phyloP scores from a whole-genome alignment of 495 filamentous ascomycete genomes.

The Corynascus novoguineensis region DNA sequence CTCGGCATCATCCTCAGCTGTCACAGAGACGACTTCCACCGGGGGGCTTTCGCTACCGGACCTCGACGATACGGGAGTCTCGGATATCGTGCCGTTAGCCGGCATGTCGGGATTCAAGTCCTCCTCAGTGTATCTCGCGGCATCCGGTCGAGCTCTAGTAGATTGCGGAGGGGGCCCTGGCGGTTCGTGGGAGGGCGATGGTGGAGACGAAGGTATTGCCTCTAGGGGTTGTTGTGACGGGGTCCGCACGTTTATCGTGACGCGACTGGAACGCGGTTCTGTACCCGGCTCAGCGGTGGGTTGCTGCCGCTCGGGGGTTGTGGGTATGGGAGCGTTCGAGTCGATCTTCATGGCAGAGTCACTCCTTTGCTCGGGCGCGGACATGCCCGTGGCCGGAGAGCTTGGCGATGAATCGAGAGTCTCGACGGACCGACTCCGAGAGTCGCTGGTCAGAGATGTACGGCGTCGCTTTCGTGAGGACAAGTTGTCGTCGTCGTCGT shows the following conservation, averaged over 20 bases:
- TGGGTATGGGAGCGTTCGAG: constrained; percentile 34
- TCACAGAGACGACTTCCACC: constrained; percentile 29
- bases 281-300: constrained; percentile 25
- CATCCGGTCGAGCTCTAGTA: constrained; percentile 18
- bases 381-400: constrained; percentile 20
- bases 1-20: constrained; percentile 30
- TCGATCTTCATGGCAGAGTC: constrained; percentile 40
- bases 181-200: constrained; percentile 38
- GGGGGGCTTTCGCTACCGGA: constrained; percentile 39
- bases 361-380: constrained; percentile 21
- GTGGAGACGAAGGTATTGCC: constrained; percentile 40
- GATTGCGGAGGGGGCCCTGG: constrained; percentile 21
- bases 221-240: constrained; percentile 31
- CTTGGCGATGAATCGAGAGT: constrained; percentile 29
- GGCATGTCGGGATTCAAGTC: constrained; percentile 37
- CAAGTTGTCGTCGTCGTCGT: constrained; percentile 47
- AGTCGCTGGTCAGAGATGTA: constrained; percentile 38
- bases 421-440: constrained; percentile 40
- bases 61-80: constrained; percentile 32
- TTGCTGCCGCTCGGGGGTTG: constrained; percentile 33
- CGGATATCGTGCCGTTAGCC: constrained; percentile 19
- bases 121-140: constrained; percentile 38
- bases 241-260: constrained; percentile 51
- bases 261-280: constrained; percentile 42
- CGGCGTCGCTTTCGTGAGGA: constrained; percentile 50